phyloP scores from a whole-genome alignment of 2,329 filamentous ascomycete genomes.

The Nothophoma quercina region DNA sequence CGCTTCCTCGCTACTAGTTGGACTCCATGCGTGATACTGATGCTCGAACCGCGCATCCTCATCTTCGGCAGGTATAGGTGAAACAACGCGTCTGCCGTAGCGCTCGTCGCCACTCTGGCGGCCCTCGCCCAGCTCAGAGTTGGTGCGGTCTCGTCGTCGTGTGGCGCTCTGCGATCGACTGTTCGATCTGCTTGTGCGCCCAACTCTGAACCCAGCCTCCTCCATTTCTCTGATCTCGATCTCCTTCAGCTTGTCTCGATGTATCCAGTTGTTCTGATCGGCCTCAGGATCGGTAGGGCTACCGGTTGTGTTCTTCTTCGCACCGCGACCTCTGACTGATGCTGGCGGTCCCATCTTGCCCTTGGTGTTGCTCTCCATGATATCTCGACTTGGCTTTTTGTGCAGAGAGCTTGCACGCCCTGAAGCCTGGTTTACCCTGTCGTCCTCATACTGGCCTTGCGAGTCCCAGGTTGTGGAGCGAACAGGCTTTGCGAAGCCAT shows the following conservation, averaged over 20 bases:
- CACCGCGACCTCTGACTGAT: conserved; percentile 18
- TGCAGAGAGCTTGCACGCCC: conserved; percentile 47
- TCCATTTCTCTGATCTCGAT: conserved; percentile 84
- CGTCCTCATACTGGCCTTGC: conserved; percentile 36
- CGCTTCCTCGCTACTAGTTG: conserved; percentile 80
- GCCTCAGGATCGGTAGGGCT: conserved; percentile 32
- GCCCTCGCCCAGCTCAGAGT: conserved; percentile 40
- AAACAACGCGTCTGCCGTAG: conserved; percentile 42
- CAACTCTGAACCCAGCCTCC: conserved; percentile 73
- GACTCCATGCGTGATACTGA: conserved; percentile 66
- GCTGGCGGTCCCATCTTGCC: conserved; percentile 24
- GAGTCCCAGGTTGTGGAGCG: conserved; percentile 43
- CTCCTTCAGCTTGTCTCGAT: conserved; percentile 80
- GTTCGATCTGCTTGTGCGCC: conserved; percentile 51
- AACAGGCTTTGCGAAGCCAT: conserved; percentile 41
- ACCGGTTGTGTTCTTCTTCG: conserved; percentile 38
- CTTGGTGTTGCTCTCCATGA: conserved; percentile 43
- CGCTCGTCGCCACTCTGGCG: conserved; percentile 38
- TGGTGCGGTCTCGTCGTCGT: conserved; percentile 39
- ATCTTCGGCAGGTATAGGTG: conserved; percentile 53
- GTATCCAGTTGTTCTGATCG: conserved; percentile 81
- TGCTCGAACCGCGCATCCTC: conserved; percentile 45
- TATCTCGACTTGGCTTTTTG: conserved; percentile 52
- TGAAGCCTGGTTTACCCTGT: conserved; percentile 40
- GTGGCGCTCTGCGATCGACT: conserved; percentile 46